Evolutionary conservation across 1,139 yeast genomes (phyloP).

Genomic region (Trichomonascaceae sp.): DNA sequence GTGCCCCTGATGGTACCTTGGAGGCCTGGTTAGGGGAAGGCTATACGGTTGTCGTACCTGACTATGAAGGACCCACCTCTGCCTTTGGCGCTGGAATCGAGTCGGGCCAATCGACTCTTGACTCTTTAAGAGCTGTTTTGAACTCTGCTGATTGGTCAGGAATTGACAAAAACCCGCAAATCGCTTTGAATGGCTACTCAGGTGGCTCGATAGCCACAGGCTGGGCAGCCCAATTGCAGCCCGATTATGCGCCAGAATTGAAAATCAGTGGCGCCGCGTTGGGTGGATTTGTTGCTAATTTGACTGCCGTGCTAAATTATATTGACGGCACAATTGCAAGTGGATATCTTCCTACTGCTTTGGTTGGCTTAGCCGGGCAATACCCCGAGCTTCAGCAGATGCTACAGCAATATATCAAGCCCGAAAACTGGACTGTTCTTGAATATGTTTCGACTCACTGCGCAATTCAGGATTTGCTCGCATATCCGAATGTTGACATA

Average conservation of each 20-base stretch:
- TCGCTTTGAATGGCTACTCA: conserved; percentile 26
- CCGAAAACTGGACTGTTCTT: background rate
- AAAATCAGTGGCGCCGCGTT: conserved; percentile 24
- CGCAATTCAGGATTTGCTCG: conserved; percentile 16
- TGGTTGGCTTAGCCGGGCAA: conserved; percentile 9
- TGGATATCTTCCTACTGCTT: conserved; percentile 12
- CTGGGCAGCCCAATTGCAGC: conserved; percentile 26
- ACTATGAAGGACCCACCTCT: conserved; percentile 26
- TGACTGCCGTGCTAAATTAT: conserved; percentile 14
- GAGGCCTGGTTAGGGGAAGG: conserved; percentile 14
- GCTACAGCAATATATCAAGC: background rate
- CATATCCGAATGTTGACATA: conserved; percentile 18
- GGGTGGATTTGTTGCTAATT: conserved; percentile 23
- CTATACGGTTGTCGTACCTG: conserved; percentile 23
- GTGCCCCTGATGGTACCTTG: conserved; percentile 4
- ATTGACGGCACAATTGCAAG: conserved; percentile 9
- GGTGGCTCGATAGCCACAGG: conserved; percentile 30
- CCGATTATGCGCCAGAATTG: conserved; percentile 26
- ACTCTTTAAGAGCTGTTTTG: conserved; percentile 24
- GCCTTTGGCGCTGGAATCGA: conserved; percentile 22
- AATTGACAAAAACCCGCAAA: conserved; percentile 11
- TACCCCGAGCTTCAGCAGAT: conserved; percentile 6
- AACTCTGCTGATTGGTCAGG: conserved; percentile 14
- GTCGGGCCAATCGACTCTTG: conserved; percentile 25
- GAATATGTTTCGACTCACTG: conserved; percentile 12